Base-by-base conservation (phyloP, 495 filamentous ascomycete genomes). In the Penicilliopsis zonata region DNA sequence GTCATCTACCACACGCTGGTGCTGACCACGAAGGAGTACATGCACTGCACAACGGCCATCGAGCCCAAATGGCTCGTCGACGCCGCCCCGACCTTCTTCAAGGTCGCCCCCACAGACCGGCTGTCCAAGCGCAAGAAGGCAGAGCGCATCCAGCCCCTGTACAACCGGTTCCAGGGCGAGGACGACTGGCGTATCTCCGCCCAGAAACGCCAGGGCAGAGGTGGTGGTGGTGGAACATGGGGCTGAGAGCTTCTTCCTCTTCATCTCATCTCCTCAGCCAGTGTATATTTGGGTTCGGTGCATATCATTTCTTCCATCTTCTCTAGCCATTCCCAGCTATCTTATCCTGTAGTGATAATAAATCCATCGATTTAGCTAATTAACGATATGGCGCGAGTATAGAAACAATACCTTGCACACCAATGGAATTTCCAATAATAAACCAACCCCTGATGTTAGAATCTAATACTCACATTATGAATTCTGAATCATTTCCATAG, bases 21-120 rank as follows among this genome's bases (percentile, higher is more conserved):
- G 0, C 69, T 95, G 40, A 98, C 90, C 6, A 87, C 81, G 15
- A 86, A 92, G 59, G 90, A 98, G 59, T 98, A 95, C 56, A 96
- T 98, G 90, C 86, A 94, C 37, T 80, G 68, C 47, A 88, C 82
- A 5, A 92, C 85, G 0, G 69, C 69, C 3, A 95, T 98, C 42
- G 90, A 98, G 50, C 88, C 90, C 1, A 95, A 94, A 43, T 74
- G 76, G 76, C 65, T 80, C 19, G 87, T 95, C 7, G 86, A 93
- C 37, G 88, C 86, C 7, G 90, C 90, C 15, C 90, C 90, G 10
- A 94, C 85, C 0, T 96, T 96, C 70, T 98, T 98, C 72, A 94
- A 94, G 67, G 82, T 98, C 6, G 90, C 90, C 28, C 80, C 83
- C 13, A 92, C 79, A 10, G 85, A 93, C 49, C 71, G 78, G 37